Evolutionary conservation across 169 alveolate genomes (phyloP), one percentile per base, ranked within the genome.

Genomic region (Plasmodium fragile): DNA sequence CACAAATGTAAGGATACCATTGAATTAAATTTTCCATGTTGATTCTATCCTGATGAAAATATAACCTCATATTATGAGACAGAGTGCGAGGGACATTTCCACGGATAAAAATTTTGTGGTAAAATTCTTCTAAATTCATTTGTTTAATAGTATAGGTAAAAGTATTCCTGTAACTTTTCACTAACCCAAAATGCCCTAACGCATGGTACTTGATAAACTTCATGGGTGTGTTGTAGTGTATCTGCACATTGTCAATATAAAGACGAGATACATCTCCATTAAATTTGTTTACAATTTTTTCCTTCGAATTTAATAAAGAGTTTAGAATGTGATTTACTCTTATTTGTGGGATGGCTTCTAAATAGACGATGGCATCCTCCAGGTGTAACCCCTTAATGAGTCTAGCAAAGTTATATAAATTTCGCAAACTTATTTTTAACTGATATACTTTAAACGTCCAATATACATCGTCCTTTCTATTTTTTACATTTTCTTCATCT

Each of bases 1-100:
- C 95, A 22, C 97, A 95, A 65, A 96, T 96, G 80, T 96, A 96
- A 10, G 97, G 97, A 89, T 95, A 96, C 97, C 97, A 96, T 49
- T 95, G 95, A 16, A 96, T 89, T 71, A 95, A 71, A 25, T 55
- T 95, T 28, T 95, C 92, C 34, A 92, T 81, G 53, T 92, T 95
- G 36, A 95, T 96, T 75, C 97, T 77, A 25, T 94, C 87, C 75
- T 96, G 96, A 73, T 93, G 89, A 39, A 94, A 70, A 49, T 95
- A 95, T 45, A 95, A 92, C 18, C 97, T 89, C 96, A 96, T 73
- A 82, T 95, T 96, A 30, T 95, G 96, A 3, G 97, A 95, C 95
- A 96, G 89, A 81, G 96, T 93, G 43, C 95, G 92, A 0, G 97
- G 97, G 10, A 96, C 97, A 82, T 95, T 94, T 28, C 97, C 97